These are phyloP conservation scores for Pseudogymnoascus sp. DNA, from an alignment of 2,329 filamentous ascomycete species.

Conservation along the genomic window DNA sequence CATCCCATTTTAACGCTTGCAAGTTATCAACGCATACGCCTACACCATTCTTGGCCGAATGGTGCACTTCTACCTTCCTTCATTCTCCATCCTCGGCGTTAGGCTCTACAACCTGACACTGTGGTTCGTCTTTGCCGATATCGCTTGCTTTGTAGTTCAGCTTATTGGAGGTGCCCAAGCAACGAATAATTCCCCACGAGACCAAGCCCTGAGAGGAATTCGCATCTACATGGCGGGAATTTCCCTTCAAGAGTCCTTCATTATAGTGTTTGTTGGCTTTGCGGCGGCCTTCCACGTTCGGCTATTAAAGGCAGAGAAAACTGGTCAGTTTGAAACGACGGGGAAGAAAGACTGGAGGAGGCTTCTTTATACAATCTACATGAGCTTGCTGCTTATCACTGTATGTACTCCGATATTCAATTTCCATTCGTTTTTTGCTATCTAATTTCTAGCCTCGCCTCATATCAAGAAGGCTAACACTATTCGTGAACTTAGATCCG, in stretches of 20 bases:
- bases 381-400: not conserved
- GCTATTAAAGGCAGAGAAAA: slow-evolving; percentile 15
- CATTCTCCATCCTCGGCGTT: slow-evolving; percentile 30
- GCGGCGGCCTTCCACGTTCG: slow-evolving; percentile 33
- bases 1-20: not conserved
- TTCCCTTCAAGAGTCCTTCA: not conserved
- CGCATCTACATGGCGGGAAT: slow-evolving; percentile 9
- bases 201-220: slow-evolving; percentile 23
- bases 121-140: slow-evolving; percentile 40
- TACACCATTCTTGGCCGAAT: slow-evolving; percentile 26
- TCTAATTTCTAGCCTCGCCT: slow-evolving; percentile 16
- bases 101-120: slow-evolving; percentile 33
- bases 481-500: slow-evolving; percentile 34
- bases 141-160: slow-evolving; percentile 40
- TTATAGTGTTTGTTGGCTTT: slow-evolving; percentile 2
- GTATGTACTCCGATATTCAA: slow-evolving; percentile 28
- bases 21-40: slow-evolving; percentile 25
- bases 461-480: not conserved
- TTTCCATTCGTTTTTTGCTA: slow-evolving; percentile 35
- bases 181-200: slow-evolving; percentile 22
- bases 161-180: slow-evolving; percentile 34
- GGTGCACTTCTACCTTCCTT: slow-evolving; percentile 28
- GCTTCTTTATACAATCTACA: slow-evolving; percentile 11
- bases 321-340: slow-evolving; percentile 17
- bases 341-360: slow-evolving; percentile 20